Percentiles rank a stretch among this genome's conserved stretches.
These are phyloP conservation scores for Solanum chilense DNA, from an alignment of 257 asterid genomes.

Conservation along the genomic window DNA sequence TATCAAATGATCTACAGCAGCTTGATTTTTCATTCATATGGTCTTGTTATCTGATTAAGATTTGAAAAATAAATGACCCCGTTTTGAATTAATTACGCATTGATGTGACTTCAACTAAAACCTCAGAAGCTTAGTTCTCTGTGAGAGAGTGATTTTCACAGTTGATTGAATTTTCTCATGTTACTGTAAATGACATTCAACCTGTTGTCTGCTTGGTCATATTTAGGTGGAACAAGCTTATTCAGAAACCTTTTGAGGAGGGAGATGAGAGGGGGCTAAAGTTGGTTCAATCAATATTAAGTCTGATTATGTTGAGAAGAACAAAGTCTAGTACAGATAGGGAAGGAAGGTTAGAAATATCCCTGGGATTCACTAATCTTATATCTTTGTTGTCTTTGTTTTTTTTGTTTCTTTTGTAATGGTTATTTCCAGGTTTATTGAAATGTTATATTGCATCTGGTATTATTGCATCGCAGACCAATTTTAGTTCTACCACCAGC, in stretches of 20 bases:
- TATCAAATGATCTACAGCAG: neutral
- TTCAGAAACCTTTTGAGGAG: conserved; percentile 95
- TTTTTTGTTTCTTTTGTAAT: no score
- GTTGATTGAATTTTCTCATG: neutral
- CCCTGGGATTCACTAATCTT: neutral
- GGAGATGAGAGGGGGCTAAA: conserved; percentile 89
- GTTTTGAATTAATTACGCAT: neutral
- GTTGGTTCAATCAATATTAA: conserved; percentile 75
- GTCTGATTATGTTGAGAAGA: conserved; percentile 89
- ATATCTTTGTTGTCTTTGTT: neutral
- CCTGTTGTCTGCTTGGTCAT: conserved; percentile 1
- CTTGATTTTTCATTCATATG: neutral
- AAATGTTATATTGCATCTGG: neutral
- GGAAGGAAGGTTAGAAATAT: conserved; percentile 66
- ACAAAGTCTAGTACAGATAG: conserved; percentile 83
- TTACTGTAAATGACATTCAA: neutral
- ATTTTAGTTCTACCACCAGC: conserved; percentile 93
- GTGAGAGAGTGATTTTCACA: neutral
- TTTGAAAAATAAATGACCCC: neutral
- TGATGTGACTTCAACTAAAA: neutral
- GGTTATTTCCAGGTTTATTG: conserved; percentile 4
- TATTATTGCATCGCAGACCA: conserved; percentile 42
- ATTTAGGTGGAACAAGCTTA: conserved; percentile 90
- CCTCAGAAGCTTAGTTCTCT: neutral
- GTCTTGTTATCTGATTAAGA: neutral